A percentile compares a stretch with the other conserved stretches of the same genome.
These are phyloP conservation scores for Leccinum aurantiacum DNA, from an alignment of 768 basidiomycete genomes.

Conservation along the genomic window DNA sequence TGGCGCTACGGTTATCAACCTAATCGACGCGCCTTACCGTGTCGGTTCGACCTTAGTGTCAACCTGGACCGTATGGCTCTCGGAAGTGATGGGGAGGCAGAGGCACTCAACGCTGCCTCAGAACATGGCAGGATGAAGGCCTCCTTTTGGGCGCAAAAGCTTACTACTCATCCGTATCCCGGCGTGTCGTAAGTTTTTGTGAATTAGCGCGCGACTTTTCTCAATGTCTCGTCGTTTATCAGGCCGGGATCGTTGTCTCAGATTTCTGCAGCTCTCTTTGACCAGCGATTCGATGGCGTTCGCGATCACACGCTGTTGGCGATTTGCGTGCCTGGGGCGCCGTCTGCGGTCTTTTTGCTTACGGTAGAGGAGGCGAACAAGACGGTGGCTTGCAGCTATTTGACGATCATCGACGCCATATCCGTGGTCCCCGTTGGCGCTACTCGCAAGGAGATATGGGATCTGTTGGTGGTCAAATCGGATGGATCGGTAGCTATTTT, in stretches of 20 bases:
- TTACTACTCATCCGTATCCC: slow-evolving; percentile 50
- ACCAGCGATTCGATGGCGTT: slow-evolving; percentile 61
- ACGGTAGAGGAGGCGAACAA: slow-evolving; percentile 39
- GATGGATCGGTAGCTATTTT: slow-evolving; percentile 54
- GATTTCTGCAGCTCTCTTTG: slow-evolving; percentile 62
- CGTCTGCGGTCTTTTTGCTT: slow-evolving; percentile 50
- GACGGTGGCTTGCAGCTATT: slow-evolving; percentile 40
- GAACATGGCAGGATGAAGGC: slow-evolving; percentile 70
- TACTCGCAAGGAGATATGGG: slow-evolving; percentile 62
- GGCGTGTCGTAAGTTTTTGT: slow-evolving; percentile 48
- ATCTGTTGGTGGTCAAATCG: slow-evolving; percentile 66
- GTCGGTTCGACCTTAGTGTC: slow-evolving; percentile 55
- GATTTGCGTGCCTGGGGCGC: slow-evolving; percentile 50
- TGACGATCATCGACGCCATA: slow-evolving; percentile 43
- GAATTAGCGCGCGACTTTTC: neutral
- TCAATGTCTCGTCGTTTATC: slow-evolving; percentile 5
- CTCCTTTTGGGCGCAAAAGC: slow-evolving; percentile 69
- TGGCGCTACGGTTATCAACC: slow-evolving; percentile 73
- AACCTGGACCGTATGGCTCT: slow-evolving; percentile 71
- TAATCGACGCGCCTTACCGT: slow-evolving; percentile 40
- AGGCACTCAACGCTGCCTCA: slow-evolving; percentile 39
- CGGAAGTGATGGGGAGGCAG: slow-evolving; percentile 48
- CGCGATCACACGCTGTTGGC: slow-evolving; percentile 53
- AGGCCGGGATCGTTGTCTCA: slow-evolving; percentile 19
- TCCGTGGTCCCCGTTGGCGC: slow-evolving; percentile 59